A percentile compares a stretch with the other conserved stretches of the same genome.
Evolutionary conservation across 1,139 yeast species (phyloP).

Genomic region (Suhomyces kunorum): DNA sequence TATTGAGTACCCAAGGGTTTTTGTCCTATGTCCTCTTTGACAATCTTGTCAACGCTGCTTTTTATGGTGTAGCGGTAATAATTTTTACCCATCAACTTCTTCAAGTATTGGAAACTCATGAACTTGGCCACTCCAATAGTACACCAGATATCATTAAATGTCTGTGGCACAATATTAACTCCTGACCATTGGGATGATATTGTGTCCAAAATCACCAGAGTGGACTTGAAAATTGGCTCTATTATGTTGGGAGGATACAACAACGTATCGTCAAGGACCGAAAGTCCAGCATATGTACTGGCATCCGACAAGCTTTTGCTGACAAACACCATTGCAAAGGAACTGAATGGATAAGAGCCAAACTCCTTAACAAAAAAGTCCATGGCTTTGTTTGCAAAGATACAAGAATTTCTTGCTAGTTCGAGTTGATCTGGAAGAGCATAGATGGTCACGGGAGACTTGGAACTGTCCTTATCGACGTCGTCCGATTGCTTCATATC

Average conservation of each 20-base stretch:
- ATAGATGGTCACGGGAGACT: constrained; percentile 57
- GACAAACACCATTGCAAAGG: constrained; percentile 76
- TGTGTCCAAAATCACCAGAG: constrained; percentile 67
- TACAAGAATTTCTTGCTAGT: constrained; percentile 71
- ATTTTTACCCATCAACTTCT: constrained; percentile 76
- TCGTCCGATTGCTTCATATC: constrained; percentile 38
- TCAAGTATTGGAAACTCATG: constrained; percentile 76
- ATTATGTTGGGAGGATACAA: constrained; percentile 76
- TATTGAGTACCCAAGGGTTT: constrained; percentile 76
- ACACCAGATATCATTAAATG: constrained; percentile 88
- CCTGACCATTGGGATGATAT: constrained; percentile 94
- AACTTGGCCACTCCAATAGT: constrained; percentile 81
- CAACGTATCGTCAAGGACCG: constrained; percentile 62
- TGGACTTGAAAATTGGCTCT: constrained; percentile 75
- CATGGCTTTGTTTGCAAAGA: constrained; percentile 73
- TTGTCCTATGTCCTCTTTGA: constrained; percentile 75
- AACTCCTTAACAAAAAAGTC: constrained; percentile 85
- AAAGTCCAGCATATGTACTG: constrained; percentile 75
- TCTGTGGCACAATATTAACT: constrained; percentile 80
- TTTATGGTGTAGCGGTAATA: constrained; percentile 76
- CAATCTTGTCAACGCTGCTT: constrained; percentile 61
- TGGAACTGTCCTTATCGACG: constrained; percentile 37
- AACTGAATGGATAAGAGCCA: constrained; percentile 90
- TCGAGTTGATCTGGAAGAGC: constrained; percentile 57
- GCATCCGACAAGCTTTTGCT: constrained; percentile 53